Conservation (phyloP, 139 green algal species). For the Chlamydomonas incerta region DNA sequence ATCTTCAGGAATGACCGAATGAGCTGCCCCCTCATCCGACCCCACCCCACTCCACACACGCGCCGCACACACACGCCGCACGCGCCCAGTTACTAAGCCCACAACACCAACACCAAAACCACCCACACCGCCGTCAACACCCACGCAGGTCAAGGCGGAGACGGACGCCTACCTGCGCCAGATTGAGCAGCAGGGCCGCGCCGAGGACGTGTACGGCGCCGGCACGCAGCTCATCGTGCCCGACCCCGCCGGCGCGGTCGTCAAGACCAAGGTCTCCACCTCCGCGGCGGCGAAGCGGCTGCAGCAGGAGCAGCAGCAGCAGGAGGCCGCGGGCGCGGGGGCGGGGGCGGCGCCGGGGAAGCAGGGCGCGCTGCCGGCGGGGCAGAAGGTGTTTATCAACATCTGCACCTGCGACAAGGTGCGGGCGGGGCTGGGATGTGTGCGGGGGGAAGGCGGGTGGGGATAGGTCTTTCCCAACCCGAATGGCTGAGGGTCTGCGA, state of each 20-base stretch:
- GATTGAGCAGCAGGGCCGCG: slow-evolving; percentile 68
- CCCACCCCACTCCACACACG: no score
- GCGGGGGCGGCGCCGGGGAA: not conserved
- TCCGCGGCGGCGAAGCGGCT: not conserved
- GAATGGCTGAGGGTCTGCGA: no score
- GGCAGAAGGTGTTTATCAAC: slow-evolving; percentile 74
- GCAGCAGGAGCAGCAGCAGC: not conserved
- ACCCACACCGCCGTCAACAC: no score
- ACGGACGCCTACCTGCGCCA: slow-evolving; percentile 76
- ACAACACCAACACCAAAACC: no score
- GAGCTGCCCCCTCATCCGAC: no score
- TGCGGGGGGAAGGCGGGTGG: not conserved
- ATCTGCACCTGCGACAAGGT: slow-evolving; percentile 77
- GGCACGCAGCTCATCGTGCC: slow-evolving; percentile 72
- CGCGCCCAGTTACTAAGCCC: no score
- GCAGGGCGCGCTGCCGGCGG: not conserved
- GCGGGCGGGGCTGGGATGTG: not conserved
- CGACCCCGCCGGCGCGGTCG: slow-evolving; percentile 48
- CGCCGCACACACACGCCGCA: no score
- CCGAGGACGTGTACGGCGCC: slow-evolving; percentile 74
- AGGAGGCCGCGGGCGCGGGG: not conserved
- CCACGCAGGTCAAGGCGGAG: slow-evolving; percentile 66
- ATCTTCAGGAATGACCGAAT: no score
- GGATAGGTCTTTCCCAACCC: no score
- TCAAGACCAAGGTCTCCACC: slow-evolving; percentile 63